Percentiles rank a stretch among this genome's conserved stretches.
Conservation (phyloP, 305 asterid genomes). For the Lippia alba region DNA sequence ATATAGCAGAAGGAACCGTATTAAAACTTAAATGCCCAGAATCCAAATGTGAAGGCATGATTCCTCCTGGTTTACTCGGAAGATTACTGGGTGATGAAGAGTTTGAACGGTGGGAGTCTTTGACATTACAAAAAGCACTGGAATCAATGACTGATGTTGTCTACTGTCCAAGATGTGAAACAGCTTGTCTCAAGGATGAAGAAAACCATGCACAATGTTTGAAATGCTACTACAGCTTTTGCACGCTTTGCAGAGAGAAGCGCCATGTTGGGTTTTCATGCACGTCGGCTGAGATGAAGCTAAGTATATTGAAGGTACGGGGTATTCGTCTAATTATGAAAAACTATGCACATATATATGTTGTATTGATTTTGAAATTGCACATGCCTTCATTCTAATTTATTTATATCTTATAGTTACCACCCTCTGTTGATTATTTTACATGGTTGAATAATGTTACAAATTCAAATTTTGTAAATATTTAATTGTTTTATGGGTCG, state of each 20-base stretch:
- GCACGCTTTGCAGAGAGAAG: conserved; percentile 76
- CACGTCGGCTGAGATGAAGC: conserved; percentile 79
- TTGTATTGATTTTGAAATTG: no score
- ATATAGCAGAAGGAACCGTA: conserved; percentile 79
- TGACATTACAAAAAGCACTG: conserved; percentile 72
- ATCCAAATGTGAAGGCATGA: conserved; percentile 84
- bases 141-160: conserved; percentile 89
- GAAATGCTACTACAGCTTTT: conserved; percentile 85
- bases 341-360: no score
- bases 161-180: conserved; percentile 96
- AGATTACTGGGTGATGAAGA: conserved; percentile 72
- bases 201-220: conserved; percentile 86
- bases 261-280: conserved; percentile 88
- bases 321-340: not conserved
- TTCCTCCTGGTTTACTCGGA: conserved; percentile 84
- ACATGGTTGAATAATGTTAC: no score
- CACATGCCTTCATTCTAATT: no score
- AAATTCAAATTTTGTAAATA: no score
- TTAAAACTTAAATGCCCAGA: conserved; percentile 77
- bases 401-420: no score
- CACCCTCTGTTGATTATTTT: no score
- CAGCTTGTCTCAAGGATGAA: conserved; percentile 84
- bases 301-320: conserved; percentile 66
- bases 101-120: conserved; percentile 81
- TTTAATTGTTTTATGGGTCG: no score